Conservation (phyloP, 139 green algal genomes). For the Pseudopediastrum boryanum region DNA sequence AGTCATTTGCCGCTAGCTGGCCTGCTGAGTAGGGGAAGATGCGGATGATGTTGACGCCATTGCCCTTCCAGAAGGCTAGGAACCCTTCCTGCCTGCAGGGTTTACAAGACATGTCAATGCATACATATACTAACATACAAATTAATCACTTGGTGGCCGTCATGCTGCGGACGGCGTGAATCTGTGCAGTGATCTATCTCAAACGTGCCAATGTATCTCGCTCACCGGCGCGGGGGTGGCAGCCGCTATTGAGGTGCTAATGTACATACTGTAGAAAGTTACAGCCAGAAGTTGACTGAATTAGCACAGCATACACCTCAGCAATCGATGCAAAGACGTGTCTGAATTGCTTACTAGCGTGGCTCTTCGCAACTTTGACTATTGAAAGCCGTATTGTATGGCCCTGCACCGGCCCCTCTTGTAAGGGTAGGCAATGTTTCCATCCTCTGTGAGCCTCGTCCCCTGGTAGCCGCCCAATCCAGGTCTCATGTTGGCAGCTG, state of each 20-base stretch:
- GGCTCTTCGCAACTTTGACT: too few relatives aligned
- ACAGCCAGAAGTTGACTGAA: not conserved
- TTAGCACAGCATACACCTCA: too few relatives aligned
- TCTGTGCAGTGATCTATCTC: too few relatives aligned
- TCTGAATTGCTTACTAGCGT: too few relatives aligned
- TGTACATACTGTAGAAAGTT: not conserved
- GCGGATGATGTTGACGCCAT: constrained; percentile 89
- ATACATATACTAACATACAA: not conserved
- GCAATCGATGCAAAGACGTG: too few relatives aligned
- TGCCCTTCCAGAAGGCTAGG: constrained; percentile 93
- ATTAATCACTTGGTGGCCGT: not conserved
- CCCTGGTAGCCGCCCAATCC: too few relatives aligned
- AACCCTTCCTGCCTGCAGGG: constrained; percentile 83
- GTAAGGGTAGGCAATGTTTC: too few relatives aligned
- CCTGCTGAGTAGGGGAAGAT: constrained; percentile 93
- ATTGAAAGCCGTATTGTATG: too few relatives aligned
- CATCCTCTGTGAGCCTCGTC: too few relatives aligned
- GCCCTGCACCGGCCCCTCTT: too few relatives aligned
- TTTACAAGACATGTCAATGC: not conserved
- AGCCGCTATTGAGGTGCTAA: not conserved
- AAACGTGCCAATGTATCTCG: too few relatives aligned
- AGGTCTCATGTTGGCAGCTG: not conserved
- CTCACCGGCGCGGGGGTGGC: not conserved
- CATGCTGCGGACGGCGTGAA: not conserved
- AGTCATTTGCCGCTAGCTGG: constrained; percentile 80